These are phyloP conservation scores for Sclerotinia nivalis DNA, from an alignment of 2,329 filamentous ascomycete species.

Conservation along the genomic window DNA sequence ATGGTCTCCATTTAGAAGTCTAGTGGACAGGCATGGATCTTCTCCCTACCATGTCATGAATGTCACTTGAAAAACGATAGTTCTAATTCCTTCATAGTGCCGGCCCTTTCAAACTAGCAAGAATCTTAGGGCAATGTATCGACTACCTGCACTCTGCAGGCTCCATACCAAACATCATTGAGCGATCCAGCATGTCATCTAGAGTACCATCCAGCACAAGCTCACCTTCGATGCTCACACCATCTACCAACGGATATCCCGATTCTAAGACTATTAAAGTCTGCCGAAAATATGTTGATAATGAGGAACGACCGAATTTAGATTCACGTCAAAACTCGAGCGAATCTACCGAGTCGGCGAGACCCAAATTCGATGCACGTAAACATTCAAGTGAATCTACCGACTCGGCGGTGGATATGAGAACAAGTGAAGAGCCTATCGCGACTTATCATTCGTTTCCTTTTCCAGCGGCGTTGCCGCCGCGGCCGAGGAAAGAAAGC, in stretches of 20 bases:
- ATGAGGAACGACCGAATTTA: too few species aligned
- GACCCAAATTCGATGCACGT: background rate
- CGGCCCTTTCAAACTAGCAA: slow-evolving; percentile 32
- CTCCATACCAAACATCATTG: background rate
- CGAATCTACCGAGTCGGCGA: background rate
- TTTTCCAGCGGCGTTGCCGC: background rate
- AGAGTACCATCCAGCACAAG: background rate
- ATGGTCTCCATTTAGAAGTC: background rate
- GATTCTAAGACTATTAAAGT: background rate
- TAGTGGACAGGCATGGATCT: background rate
- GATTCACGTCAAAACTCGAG: background rate
- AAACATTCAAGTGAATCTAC: slow-evolving; percentile 6
- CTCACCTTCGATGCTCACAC: background rate
- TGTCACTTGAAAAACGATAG: background rate
- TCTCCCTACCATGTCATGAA: background rate
- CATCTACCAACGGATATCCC: background rate
- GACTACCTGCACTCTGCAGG: slow-evolving; percentile 22
- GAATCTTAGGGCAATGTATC: slow-evolving; percentile 26
- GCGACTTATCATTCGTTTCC: background rate
- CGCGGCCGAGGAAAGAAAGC: background rate
- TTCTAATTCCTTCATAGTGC: slow-evolving; percentile 25
- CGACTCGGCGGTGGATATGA: background rate
- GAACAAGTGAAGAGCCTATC: background rate
- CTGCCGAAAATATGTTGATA: background rate
- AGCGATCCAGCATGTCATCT: background rate